Evolutionary conservation across 2,329 filamentous ascomycete genomes (phyloP), one percentile per base, ranked within the genome.

Genomic region (Sporothrix protearum): DNA sequence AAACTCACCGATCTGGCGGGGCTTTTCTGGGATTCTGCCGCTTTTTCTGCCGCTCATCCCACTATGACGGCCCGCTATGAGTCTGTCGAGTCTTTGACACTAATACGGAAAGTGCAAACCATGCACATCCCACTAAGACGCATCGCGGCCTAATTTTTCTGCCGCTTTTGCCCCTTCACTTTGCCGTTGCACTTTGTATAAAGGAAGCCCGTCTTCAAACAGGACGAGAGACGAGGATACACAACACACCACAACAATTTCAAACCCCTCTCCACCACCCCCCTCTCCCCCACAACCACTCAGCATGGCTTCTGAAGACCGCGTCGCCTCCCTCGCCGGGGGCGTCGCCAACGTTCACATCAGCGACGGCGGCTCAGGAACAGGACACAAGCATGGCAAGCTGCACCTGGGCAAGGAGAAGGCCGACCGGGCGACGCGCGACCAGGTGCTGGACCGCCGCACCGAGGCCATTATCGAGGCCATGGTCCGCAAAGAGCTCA

Each of bases 381-480:
- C 71, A 2, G 73, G 73, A 42, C 69, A 66, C 25, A 74, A 74
- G 42, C 57, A 72, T 25, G 55, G 67, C 16, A 66, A 67, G 72
- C 16, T 61, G 70, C 57, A 47, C 30, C 36, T n/a, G 51, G 49
- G 67, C 8, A 71, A 71, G 12, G 94, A 97, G 81, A 96, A 96
- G 85, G 91, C 92, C 71, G 95, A 99, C 80, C 89, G 96, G 72
- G 95, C 96, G 68, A 99, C 96, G 16, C 93, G 89, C 76, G 96
- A 99, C 80, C 93, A 97, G 80, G 96, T 99, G 66, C 84, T 99
- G 73, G 96, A 99, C 81, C 93, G 94, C 74, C 88, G 94, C 70
- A 99, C 96, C 16, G 91, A 94, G 76, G 97, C 97, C 93, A 94
- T 99, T 73, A 84, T 99, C 70, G 85, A 97, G 75, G 93, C 97